phyloP scores from a whole-genome alignment of 768 basidiomycete genomes.

The Xerocomellus amylosporus region DNA sequence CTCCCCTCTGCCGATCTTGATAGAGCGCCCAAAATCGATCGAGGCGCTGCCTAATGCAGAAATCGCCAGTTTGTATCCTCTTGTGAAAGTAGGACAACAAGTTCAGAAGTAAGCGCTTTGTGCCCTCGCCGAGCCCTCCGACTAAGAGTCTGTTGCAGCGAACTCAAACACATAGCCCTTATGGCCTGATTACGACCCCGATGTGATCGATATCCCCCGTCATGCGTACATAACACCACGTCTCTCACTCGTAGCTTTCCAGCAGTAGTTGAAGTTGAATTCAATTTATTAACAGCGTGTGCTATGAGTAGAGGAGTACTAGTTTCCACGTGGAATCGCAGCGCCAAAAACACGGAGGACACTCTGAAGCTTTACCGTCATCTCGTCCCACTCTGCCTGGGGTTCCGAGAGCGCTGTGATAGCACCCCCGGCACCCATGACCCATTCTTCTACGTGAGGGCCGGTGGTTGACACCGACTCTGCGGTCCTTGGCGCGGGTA shows the following conservation, averaged over 20 bases:
- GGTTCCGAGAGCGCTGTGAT: constrained; percentile 91
- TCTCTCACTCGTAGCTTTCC: background rate
- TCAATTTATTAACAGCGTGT: constrained; percentile 16
- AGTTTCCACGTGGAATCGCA: constrained; percentile 24
- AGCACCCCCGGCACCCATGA: constrained; percentile 90
- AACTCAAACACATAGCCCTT: constrained; percentile 77
- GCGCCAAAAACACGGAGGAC: constrained; percentile 64
- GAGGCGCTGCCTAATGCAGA: constrained; percentile 34
- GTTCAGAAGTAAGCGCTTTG: constrained; percentile 64
- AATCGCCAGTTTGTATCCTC: constrained; percentile 48
- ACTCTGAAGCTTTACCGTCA: constrained; percentile 80
- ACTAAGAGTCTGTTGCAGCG: constrained; percentile 42
- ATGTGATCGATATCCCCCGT: background rate
- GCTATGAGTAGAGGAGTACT: background rate
- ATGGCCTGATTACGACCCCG: constrained; percentile 51
- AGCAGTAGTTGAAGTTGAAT: constrained; percentile 37
- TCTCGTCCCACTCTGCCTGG: constrained; percentile 92
- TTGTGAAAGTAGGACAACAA: constrained; percentile 86
- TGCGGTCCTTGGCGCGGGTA: constrained; percentile 5
- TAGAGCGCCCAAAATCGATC: constrained; percentile 44
- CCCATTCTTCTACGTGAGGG: constrained; percentile 54
- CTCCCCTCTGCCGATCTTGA: constrained; percentile 56
- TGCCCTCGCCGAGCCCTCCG: background rate
- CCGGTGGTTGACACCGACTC: constrained; percentile 13
- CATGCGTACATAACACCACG: background rate